These are phyloP conservation scores for Alternaria novae-zelandiae DNA, from an alignment of 2,329 filamentous ascomycete species.

Conservation along the genomic window DNA sequence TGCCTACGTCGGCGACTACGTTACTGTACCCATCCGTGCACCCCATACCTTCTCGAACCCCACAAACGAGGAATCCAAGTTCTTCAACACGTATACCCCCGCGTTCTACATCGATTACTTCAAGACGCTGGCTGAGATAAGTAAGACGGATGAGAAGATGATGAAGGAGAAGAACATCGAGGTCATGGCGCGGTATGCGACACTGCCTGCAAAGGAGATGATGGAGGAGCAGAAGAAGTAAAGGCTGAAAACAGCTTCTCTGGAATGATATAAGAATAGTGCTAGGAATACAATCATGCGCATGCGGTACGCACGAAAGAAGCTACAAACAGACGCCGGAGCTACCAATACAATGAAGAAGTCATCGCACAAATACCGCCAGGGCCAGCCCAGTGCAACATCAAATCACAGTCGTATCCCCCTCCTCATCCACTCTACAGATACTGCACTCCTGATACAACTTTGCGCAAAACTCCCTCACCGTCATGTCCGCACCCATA, in stretches of 20 bases:
- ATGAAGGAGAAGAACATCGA: conserved; percentile 57
- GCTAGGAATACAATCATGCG: background rate
- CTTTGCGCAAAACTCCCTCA: conserved; percentile 40
- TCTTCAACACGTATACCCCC: conserved; percentile 65
- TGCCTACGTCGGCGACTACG: conserved; percentile 60
- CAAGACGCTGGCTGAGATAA: conserved; percentile 57
- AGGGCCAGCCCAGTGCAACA: background rate
- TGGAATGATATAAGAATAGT: background rate
- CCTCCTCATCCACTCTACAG: conserved; percentile 28
- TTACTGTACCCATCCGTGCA: conserved; percentile 61
- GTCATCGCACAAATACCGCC: background rate
- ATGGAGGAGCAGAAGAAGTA: conserved; percentile 29
- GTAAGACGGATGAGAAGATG: conserved; percentile 54
- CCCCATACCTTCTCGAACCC: conserved; percentile 65
- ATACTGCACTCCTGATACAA: conserved; percentile 36
- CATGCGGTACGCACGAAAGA: background rate
- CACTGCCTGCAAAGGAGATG: conserved; percentile 54
- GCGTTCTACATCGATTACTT: conserved; percentile 66
- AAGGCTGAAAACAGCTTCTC: background rate
- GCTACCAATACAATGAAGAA: background rate
- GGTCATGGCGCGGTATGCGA: conserved; percentile 60
- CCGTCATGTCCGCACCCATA: conserved; percentile 25
- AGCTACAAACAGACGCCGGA: background rate
- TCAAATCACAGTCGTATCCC: background rate
- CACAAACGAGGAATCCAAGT: conserved; percentile 59